Evolutionary conservation across 148 eudicot genomes (phyloP).

Genomic region (Rhododendron simsii): DNA sequence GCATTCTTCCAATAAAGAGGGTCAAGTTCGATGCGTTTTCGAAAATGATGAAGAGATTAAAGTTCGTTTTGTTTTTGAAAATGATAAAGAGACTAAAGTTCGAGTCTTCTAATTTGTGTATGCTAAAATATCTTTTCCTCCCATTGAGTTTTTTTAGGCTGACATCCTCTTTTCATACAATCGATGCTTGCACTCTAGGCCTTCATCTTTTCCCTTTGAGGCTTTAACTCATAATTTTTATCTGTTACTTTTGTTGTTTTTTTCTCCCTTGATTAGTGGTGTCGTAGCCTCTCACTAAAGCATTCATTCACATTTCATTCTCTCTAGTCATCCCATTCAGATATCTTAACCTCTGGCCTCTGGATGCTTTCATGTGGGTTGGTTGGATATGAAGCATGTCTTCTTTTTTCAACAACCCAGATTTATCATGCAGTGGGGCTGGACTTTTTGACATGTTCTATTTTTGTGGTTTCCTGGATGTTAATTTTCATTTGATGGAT

Average conservation of each 20-base stretch:
- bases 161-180: background rate
- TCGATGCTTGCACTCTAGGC: background rate
- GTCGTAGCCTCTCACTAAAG: background rate
- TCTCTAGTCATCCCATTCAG: background rate
- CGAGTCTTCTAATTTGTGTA: background rate
- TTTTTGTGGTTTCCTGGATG: background rate
- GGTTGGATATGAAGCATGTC: background rate
- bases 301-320: background rate
- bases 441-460: background rate
- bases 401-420: background rate
- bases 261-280: background rate
- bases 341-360: background rate
- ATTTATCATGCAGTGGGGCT: background rate
- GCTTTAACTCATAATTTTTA: background rate
- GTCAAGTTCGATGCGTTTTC: background rate
- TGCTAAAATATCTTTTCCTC: background rate
- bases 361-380: background rate
- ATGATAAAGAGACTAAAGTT: background rate
- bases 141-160: background rate
- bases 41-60: background rate
- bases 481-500: background rate
- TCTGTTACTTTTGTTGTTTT: background rate
- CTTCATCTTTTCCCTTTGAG: background rate
- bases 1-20: background rate
- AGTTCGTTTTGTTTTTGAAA: background rate